phyloP scores from a whole-genome alignment of 305 asterid species.

The Solanum hybrid region DNA sequence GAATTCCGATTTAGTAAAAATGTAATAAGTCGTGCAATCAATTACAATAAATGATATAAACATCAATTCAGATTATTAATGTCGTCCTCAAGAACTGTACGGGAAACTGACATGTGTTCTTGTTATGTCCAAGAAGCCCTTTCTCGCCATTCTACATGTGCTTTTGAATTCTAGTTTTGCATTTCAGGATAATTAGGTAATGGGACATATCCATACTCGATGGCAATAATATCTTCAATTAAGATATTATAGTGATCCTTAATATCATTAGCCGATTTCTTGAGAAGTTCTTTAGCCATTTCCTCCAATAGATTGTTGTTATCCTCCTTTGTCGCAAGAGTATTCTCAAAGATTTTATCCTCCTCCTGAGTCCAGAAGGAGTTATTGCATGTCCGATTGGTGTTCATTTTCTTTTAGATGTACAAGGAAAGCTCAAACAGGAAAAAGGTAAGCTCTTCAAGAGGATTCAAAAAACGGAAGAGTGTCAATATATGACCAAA shows the following conservation, averaged over 20 bases:
- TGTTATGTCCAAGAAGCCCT: conserved; percentile 18
- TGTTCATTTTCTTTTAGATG: conserved; percentile 7
- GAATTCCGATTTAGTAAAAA: not conserved
- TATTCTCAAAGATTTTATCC: conserved; percentile 22
- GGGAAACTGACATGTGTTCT: conserved; percentile 18
- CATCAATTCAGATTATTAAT: not conserved
- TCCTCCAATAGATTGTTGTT: no score
- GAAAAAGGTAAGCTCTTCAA: not conserved
- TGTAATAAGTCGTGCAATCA: not conserved
- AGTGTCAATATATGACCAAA: no score
- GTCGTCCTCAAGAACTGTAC: not conserved
- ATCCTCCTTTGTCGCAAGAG: conserved; percentile 4
- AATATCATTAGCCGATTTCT: no score
- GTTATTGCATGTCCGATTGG: conserved; percentile 5
- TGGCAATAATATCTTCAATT: no score
- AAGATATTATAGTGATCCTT: no score
- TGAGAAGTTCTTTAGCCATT: no score
- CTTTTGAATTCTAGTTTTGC: not conserved
- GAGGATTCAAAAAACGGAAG: no score
- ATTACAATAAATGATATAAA: not conserved
- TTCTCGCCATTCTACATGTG: not conserved
- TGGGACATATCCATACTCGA: no score
- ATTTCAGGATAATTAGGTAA: not conserved
- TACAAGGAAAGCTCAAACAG: not conserved
- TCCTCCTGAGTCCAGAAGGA: conserved; percentile 18